phyloP scores from a whole-genome alignment of 768 basidiomycete genomes.

The Wakefieldia striispora region DNA sequence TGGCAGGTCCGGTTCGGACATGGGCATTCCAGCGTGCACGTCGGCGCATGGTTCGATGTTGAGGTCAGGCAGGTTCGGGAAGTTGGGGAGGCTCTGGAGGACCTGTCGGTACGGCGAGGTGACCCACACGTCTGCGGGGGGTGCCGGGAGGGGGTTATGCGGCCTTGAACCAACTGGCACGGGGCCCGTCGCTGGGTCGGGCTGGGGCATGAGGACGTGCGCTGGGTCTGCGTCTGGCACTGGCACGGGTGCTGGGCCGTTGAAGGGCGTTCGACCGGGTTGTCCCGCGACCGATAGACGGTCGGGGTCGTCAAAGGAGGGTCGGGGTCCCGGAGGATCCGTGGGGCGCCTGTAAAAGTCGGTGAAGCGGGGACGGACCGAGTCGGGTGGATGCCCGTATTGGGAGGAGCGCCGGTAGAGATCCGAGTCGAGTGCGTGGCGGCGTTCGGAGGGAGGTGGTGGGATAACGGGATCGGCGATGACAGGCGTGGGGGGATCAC shows the following conservation, averaged over 20 bases:
- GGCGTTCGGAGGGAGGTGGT: slow-evolving; percentile 20
- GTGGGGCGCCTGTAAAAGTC: slow-evolving; percentile 23
- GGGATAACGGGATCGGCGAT: slow-evolving; percentile 17
- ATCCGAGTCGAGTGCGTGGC: not conserved
- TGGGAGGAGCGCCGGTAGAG: too few species aligned
- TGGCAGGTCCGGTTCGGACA: too few species aligned
- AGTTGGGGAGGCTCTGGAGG: slow-evolving; percentile 46
- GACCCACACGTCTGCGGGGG: slow-evolving; percentile 60
- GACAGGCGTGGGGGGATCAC: slow-evolving; percentile 19
- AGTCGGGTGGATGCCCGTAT: not conserved
- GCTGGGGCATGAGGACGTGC: not conserved
- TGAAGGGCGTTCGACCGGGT: slow-evolving; percentile 10
- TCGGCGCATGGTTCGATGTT: too few species aligned
- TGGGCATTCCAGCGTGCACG: too few species aligned
- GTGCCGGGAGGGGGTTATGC: slow-evolving; percentile 61
- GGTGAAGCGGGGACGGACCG: slow-evolving; percentile 25
- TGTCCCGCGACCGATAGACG: slow-evolving; percentile 5
- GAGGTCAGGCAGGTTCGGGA: too few species aligned
- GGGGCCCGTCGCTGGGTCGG: too few species aligned
- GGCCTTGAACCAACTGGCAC: too few species aligned
- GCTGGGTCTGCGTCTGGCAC: not conserved
- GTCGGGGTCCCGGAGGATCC: slow-evolving; percentile 4
- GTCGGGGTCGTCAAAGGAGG: not conserved
- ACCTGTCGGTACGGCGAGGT: slow-evolving; percentile 55
- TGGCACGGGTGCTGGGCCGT: slow-evolving; percentile 2